Conservation (phyloP, 164 flowering plant species). For the Stephania yunnanensis region DNA sequence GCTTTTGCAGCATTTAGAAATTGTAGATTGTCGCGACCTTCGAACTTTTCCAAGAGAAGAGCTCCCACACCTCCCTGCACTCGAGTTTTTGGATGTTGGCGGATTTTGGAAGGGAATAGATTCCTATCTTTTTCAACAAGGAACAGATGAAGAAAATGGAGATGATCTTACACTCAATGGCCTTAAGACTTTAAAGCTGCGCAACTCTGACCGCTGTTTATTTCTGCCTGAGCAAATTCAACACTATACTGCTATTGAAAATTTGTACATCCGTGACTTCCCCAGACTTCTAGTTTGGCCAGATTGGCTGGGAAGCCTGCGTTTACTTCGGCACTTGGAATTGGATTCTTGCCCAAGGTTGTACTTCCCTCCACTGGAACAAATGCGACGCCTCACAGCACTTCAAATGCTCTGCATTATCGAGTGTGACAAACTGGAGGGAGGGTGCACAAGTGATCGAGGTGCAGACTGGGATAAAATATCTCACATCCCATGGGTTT, state of each 20-base stretch:
- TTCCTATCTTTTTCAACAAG: too few species aligned
- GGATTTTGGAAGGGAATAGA: too few species aligned
- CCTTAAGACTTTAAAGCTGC: too few species aligned
- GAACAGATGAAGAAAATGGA: too few species aligned
- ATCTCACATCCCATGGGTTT: background rate
- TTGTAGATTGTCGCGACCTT: background rate
- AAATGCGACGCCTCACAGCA: background rate
- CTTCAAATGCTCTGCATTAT: background rate
- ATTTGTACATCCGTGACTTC: background rate
- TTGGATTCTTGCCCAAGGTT: too few species aligned
- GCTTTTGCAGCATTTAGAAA: background rate
- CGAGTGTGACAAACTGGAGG: background rate
- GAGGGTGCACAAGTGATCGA: background rate
- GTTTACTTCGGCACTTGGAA: too few species aligned
- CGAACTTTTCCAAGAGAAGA: background rate
- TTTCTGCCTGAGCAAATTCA: too few species aligned
- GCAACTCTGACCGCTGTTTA: too few species aligned
- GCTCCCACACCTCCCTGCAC: background rate
- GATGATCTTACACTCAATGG: too few species aligned
- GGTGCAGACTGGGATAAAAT: background rate
- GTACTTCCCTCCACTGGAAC: background rate
- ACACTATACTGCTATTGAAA: too few species aligned
- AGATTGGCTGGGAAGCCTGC: background rate
- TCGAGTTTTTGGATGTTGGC: background rate
- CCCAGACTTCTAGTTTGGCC: background rate